A percentile compares a stretch with the other conserved stretches of the same genome.
Conservation (phyloP, 352 stramenopile species). For the Thalassiosira exigua region DNA sequence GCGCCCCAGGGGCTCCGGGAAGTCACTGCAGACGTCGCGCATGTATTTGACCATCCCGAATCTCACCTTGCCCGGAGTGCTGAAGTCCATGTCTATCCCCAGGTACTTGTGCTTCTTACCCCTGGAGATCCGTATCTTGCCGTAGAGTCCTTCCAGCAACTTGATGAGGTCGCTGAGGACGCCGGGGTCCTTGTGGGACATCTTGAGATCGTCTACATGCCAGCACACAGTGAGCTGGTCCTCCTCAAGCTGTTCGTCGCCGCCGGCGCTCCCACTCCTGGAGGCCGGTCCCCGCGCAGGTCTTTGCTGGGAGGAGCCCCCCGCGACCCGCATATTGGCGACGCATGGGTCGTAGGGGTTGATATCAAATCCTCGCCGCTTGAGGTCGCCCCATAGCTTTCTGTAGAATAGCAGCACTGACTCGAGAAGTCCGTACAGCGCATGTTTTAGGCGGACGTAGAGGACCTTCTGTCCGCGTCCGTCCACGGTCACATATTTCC, state of each 20-base stretch:
- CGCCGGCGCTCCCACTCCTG: too few species aligned
- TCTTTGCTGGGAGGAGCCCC: too few species aligned
- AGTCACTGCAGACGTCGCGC: conserved; percentile 11
- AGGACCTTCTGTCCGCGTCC: conserved; percentile 32
- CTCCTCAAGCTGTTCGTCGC: too few species aligned
- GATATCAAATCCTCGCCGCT: conserved; percentile 29
- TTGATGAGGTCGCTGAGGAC: conserved; percentile 34
- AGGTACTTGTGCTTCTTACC: conserved; percentile 51
- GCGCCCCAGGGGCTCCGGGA: conserved; percentile 10
- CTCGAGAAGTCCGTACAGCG: conserved; percentile 53
- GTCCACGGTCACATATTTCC: conserved; percentile 46
- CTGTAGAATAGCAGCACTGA: conserved; percentile 40
- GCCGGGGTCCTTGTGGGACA: conserved; percentile 36
- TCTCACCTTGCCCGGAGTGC: conserved; percentile 1
- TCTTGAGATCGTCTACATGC: conserved; percentile 60
- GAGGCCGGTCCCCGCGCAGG: too few species aligned
- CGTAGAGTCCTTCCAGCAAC: conserved; percentile 24
- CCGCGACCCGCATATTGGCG: conserved; percentile 29
- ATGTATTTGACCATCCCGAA: conserved; percentile 46
- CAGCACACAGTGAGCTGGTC: conserved; percentile 23
- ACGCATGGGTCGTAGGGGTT: conserved; percentile 51
- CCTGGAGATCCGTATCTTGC: conserved; percentile 23
- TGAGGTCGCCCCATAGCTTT: conserved; percentile 7
- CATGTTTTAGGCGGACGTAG: conserved; percentile 52
- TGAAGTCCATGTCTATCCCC: conserved; percentile 45